Conservation (phyloP, 495 filamentous ascomycete genomes). For the Neohortaea acidophila region DNA sequence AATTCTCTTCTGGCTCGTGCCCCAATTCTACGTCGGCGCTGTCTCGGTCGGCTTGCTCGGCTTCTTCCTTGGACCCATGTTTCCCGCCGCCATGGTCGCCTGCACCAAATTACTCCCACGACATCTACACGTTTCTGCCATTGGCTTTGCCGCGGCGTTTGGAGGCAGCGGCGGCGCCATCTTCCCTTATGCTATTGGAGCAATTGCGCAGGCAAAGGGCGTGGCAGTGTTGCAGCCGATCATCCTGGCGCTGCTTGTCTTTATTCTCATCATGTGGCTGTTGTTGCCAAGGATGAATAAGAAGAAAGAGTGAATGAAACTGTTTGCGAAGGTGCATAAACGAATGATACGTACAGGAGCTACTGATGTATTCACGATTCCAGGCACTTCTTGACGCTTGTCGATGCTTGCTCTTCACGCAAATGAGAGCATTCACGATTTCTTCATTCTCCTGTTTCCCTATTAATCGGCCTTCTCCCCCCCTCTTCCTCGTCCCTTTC, state of each 20-base stretch:
- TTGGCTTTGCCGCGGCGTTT: conserved; percentile 72
- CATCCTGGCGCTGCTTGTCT: conserved; percentile 48
- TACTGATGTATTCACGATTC: not conserved
- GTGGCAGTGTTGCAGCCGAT: conserved; percentile 68
- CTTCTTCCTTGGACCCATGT: conserved; percentile 49
- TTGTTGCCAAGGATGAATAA: conserved; percentile 26
- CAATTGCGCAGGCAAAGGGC: conserved; percentile 65
- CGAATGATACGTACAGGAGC: not conserved
- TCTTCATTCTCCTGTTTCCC: too few relatives aligned
- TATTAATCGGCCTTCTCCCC: too few relatives aligned
- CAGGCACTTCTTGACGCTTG: not conserved
- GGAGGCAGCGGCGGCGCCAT: conserved; percentile 65
- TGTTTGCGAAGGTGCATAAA: too few relatives aligned
- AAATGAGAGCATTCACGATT: too few relatives aligned
- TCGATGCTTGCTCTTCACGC: too few relatives aligned
- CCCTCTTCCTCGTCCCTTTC: too few relatives aligned
- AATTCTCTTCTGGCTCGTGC: conserved; percentile 45
- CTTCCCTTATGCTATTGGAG: conserved; percentile 72
- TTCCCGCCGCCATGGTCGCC: conserved; percentile 64
- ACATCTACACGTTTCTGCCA: conserved; percentile 62
- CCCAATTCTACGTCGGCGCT: conserved; percentile 56
- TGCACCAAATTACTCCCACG: conserved; percentile 68
- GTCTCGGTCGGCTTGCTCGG: conserved; percentile 53
- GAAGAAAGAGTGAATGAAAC: conserved; percentile 21
- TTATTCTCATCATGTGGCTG: conserved; percentile 27